phyloP scores from a whole-genome alignment of 129 eudicot genomes.

The Pittosporum tobira region DNA sequence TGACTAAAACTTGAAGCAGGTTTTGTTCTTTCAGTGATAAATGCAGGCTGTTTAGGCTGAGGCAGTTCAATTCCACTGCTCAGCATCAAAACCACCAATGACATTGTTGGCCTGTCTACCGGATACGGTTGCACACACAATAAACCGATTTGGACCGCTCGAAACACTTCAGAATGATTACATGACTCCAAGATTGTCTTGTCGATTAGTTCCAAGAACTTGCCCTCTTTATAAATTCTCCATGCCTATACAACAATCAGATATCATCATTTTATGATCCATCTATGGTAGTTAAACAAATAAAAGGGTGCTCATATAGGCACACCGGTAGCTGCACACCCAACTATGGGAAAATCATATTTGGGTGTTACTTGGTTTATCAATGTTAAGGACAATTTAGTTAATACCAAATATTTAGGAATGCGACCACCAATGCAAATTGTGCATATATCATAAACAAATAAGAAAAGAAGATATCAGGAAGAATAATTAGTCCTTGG shows the following conservation, averaged over 20 bases:
- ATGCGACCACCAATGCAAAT: too few relatives aligned
- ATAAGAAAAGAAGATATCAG: too few relatives aligned
- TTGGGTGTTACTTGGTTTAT: too few relatives aligned
- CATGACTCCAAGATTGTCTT: not conserved
- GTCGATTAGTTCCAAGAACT: not conserved
- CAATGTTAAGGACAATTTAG: too few relatives aligned
- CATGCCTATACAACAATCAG: not conserved
- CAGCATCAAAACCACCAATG: constrained; percentile 1
- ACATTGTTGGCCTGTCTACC: constrained; percentile 3
- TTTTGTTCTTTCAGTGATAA: not conserved
- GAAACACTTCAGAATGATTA: not conserved
- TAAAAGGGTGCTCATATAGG: too few relatives aligned
- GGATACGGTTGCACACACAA: constrained; percentile 12
- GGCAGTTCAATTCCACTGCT: constrained; percentile 6
- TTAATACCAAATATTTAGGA: too few relatives aligned
- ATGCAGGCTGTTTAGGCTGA: not conserved
- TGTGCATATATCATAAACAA: too few relatives aligned
- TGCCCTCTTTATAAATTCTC: constrained; percentile 4
- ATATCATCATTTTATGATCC: not conserved
- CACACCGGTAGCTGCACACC: too few relatives aligned
- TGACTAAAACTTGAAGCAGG: not conserved
- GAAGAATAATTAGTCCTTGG: too few relatives aligned
- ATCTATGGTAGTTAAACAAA: too few relatives aligned
- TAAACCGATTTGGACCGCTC: constrained; percentile 2
- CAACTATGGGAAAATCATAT: too few relatives aligned